Conservation (phyloP, 805 yeast genomes). For the Pichia sporocuriosa region DNA sequence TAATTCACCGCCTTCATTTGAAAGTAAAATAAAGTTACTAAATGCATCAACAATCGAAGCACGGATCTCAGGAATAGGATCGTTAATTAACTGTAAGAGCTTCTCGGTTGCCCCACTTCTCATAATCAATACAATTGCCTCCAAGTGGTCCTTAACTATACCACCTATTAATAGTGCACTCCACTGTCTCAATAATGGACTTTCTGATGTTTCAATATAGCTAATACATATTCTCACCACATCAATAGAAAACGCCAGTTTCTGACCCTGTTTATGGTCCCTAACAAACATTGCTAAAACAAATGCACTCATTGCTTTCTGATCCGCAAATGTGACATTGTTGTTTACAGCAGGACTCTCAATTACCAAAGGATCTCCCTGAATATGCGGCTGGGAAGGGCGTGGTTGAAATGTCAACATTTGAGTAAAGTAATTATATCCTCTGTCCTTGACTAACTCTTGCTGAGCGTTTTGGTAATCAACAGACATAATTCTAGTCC, state of each 20-base stretch:
- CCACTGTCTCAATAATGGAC: slow-evolving; percentile 90
- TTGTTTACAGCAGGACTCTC: slow-evolving; percentile 34
- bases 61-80: slow-evolving; percentile 93
- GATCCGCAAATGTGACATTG: slow-evolving; percentile 53
- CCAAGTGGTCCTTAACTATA: slow-evolving; percentile 63
- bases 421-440: slow-evolving; percentile 78
- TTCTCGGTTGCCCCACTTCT: slow-evolving; percentile 56
- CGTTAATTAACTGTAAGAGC: slow-evolving; percentile 55
- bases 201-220: slow-evolving; percentile 66
- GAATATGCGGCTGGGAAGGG: slow-evolving; percentile 16
- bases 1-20: slow-evolving; percentile 35
- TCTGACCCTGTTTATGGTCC: slow-evolving; percentile 74
- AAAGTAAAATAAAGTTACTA: slow-evolving; percentile 48
- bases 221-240: slow-evolving; percentile 59
- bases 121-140: slow-evolving; percentile 65
- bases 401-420: slow-evolving; percentile 48
- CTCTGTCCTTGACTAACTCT: slow-evolving; percentile 86
- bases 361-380: slow-evolving; percentile 21
- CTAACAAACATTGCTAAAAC: slow-evolving; percentile 78
- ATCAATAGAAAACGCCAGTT: slow-evolving; percentile 68
- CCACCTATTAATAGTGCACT: slow-evolving; percentile 73
- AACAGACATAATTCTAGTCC: slow-evolving; percentile 97
- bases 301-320: slow-evolving; percentile 93
- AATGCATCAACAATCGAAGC: slow-evolving; percentile 75
- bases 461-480: slow-evolving; percentile 86